Evolutionary conservation across 495 filamentous ascomycete species (phyloP), one percentile per base, ranked within the genome.

Genomic region (Bacidia gigantensis): DNA sequence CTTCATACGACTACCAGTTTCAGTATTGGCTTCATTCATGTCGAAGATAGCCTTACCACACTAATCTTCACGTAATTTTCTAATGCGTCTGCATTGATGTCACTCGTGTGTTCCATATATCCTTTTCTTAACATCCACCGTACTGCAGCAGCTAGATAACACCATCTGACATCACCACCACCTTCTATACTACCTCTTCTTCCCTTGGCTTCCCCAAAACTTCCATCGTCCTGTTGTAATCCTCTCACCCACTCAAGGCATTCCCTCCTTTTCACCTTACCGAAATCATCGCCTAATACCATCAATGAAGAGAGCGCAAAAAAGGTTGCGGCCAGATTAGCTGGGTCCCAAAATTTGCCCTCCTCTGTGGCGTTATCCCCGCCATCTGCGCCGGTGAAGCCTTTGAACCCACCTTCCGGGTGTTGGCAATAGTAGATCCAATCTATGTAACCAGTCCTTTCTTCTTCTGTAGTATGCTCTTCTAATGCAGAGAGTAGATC

Each of bases 191-290:
- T 66, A 21, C 75, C 82, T 45, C 72, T 63, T 39, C 73, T 70
- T 11, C 76, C 75, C 3, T 89, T 57, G 24, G 82, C 72, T 64
- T 98, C 89, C 1, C 90, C 93, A 67, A 98, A 98, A 58, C 88
- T 90, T 12, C 92, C 92, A 63, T 96, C 83, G 1, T 68, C 64
- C 12, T 88, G 76, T 73, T 98, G 92, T 67, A 96, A 60, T 53
- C 67, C 77, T 50, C 69, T 74, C 48, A 98, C 69, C 84, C 89
- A 93, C 29, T 65, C 60, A 54, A 96, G 64, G 58, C 83, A 83
- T 51, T 76, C 76, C 42, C 58, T 70, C 52, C 83, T 75, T 59
- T 83, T 78, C 17, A 97, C 79, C 5, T 82, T 65, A 14, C 73
- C 69, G 46, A 86, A 65, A 52, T 85, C 78, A 53, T 93, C 86